phyloP scores from a whole-genome alignment of 2,329 filamentous ascomycete species.

The Trichoderma hamatum region DNA sequence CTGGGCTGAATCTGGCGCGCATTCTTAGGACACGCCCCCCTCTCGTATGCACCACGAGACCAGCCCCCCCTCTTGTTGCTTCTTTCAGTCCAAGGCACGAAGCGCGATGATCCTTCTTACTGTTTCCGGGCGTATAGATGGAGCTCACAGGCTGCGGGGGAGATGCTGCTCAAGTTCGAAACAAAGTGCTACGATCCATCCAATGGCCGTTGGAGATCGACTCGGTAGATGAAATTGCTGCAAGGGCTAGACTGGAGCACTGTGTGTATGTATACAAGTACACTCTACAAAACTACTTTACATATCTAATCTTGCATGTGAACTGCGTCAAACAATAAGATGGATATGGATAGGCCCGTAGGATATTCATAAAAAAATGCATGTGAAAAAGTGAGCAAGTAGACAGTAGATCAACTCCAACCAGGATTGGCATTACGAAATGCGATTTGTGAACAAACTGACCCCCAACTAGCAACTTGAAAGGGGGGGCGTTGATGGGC shows the following conservation, averaged over 20 bases:
- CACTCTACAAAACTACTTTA: neutral
- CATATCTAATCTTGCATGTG: neutral
- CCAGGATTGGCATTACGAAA: neutral
- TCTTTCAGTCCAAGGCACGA: neutral
- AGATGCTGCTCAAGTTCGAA: neutral
- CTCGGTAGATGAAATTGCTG: neutral
- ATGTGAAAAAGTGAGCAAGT: conserved; percentile 17
- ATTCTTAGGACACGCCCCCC: neutral
- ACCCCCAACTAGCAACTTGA: neutral
- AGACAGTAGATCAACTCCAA: neutral
- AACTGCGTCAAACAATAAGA: neutral
- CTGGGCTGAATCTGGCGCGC: neutral
- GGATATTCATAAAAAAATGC: neutral
- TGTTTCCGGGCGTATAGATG: neutral
- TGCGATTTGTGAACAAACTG: neutral
- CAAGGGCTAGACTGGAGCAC: neutral
- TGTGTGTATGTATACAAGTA: neutral
- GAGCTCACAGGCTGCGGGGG: neutral
- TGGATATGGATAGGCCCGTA: neutral
- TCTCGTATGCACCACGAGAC: no score
- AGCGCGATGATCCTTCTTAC: conserved; percentile 14
- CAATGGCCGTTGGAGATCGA: neutral
- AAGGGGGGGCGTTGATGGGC: neutral
- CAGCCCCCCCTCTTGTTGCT: neutral
- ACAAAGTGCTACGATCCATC: neutral